phyloP scores from a whole-genome alignment of 2,329 filamentous ascomycete genomes.

The Ophidiomyces ophidiicola region DNA sequence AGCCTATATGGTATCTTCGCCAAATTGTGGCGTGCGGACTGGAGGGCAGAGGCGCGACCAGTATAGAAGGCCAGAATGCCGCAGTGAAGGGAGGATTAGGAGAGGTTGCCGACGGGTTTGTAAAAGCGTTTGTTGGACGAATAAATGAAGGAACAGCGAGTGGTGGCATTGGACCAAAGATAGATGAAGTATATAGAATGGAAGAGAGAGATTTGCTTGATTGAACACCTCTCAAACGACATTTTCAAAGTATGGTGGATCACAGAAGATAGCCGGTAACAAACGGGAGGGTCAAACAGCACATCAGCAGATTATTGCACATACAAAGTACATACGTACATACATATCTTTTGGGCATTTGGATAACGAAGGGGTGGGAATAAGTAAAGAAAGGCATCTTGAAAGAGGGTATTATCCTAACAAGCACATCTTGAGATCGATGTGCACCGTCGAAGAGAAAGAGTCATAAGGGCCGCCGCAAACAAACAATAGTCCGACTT shows the following conservation, averaged over 20 bases:
- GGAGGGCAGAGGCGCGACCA: slow-evolving; percentile 67
- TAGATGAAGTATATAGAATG: slow-evolving; percentile 32
- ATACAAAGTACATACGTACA: slow-evolving; percentile 1
- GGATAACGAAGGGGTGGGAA: background rate
- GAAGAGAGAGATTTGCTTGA: slow-evolving; percentile 24
- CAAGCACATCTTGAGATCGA: no score
- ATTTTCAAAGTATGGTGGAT: background rate
- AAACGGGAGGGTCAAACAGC: slow-evolving; percentile 11
- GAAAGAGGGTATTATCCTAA: background rate
- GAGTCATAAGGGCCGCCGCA: background rate
- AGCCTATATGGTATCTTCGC: slow-evolving; percentile 53
- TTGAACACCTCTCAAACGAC: background rate
- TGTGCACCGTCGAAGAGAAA: no score
- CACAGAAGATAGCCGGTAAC: no score
- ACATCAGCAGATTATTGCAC: background rate
- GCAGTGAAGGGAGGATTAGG: slow-evolving; percentile 25
- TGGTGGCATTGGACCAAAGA: slow-evolving; percentile 23
- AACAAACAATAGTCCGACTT: background rate
- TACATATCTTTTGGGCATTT: background rate
- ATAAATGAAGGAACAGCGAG: slow-evolving; percentile 27
- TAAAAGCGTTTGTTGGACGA: slow-evolving; percentile 28
- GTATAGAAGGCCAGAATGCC: slow-evolving; percentile 46
- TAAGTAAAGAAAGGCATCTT: background rate
- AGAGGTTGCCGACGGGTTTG: slow-evolving; percentile 28
- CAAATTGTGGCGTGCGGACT: slow-evolving; percentile 87